Evolutionary conservation across 2,329 filamentous ascomycete species (phyloP), one percentile per base, ranked within the genome.

Genomic region (Arthrobotrys entomopaga): DNA sequence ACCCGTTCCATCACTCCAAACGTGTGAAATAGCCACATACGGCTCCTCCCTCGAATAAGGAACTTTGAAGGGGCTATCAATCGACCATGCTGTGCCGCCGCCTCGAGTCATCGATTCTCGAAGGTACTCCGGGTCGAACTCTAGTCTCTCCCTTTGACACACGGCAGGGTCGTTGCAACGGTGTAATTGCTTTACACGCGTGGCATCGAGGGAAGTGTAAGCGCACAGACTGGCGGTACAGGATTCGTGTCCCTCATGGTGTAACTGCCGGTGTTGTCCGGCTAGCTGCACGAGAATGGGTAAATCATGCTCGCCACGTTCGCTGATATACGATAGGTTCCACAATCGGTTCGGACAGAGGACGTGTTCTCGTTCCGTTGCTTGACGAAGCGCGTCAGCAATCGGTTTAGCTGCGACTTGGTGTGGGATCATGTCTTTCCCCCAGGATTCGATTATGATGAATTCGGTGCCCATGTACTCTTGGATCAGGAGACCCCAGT

Each of bases 1-100:
- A 1, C 79, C 79, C 0, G 79, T 80, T 5, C 79, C 79, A 57
- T 80, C 79, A 1, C 77, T 65, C 79, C 79, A 80, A 49, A 80
- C 78, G 54, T 80, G 79, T 5, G 79, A 80, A n/a, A 80, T 79
- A 16, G 79, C 80, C 70, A 80, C 50, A 34, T 72, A 72, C 20
- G 42, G 43, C 6, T 42, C 15, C 13, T 59, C 42, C 29, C 29
- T 34, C 10, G 29, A 5, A 6, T 3, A 34, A 2, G 52, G 50
- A 42, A 64, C 48, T 19, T 13, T 10, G 13, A 57, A 64, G 1
- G 66, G 66, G 16, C 20, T 53, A 19, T 38, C 11, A 4, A 71
- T 40, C 5, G 60, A 71, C 66, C 66, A 71, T 13, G 49, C 42
- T 0, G 66, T 52, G 5, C 58, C 53, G 1, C 52, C 29, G 11